Evolutionary conservation across 176 grass and related monocot species (phyloP), one percentile per base, ranked within the genome.

Genomic region (Chloris gayana): DNA sequence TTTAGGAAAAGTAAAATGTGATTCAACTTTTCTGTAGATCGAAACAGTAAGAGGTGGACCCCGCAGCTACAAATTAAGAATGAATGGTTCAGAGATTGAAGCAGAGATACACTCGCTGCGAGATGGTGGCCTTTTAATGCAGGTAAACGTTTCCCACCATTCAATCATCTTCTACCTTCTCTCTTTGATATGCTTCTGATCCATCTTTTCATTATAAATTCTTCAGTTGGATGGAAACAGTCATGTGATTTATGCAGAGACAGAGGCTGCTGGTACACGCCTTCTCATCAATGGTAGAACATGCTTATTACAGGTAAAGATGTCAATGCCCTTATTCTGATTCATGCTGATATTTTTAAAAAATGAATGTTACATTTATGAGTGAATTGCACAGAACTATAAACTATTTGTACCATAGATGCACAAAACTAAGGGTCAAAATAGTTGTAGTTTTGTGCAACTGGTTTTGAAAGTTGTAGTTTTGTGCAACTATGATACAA

Each of bases 241-340:
- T n/a, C n/a, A n/a, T n/a, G n/a, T n/a, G n/a, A n/a, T n/a, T 83
- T 98, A 98, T 82, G 96, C 96, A 2, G 92, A 98, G 78, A 93
- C 93, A 73, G 96, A 98, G 82, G 92, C 96, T 82, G 96, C 96
- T 88, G 96, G 96, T 76, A 98, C 86, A 66, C 96, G 96, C 64
- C 96, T 98, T 85, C 96, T 98, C 82, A 98, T 98, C 74, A 92
- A 98, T 91, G 96, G 96, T 63, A 91, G 96, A 83, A 98, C 96
- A 84, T 98, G 96, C 82, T 92, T 98, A 70, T 86, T 98, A 85
- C 96, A 98, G 96, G 96, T 98, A 82, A 84, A 82, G 13, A 79
- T 68, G 32, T 14, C 54, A 58, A 47, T 50, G 32, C 46, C 44
- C 64, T 9, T 69, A 33, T 62, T 83, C 49, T 84, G 56, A 13